Percentiles rank a stretch among this genome's conserved stretches.
Conservation (phyloP, 1,284 basidiomycete genomes). For the Puccinia triticina region DNA sequence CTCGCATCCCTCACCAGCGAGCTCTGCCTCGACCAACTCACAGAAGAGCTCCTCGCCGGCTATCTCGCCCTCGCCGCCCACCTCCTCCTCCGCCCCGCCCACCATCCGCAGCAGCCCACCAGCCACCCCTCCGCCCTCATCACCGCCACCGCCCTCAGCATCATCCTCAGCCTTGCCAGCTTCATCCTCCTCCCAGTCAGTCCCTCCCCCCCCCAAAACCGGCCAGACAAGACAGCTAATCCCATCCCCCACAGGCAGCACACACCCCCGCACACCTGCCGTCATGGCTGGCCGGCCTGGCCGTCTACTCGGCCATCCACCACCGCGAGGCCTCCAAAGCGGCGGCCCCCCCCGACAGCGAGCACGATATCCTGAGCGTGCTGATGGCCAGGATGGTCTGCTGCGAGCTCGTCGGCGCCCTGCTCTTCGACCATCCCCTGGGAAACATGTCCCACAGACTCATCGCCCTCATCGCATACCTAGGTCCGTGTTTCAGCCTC, state of each 20-base stretch:
- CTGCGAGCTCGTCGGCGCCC: not conserved
- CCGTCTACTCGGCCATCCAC: not conserved
- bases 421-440: not conserved
- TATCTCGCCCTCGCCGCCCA: not conserved
- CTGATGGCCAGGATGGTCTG: not conserved
- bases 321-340: not conserved
- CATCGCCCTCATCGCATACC: not conserved
- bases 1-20: not conserved
- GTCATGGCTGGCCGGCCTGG: not conserved
- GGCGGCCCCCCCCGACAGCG: not conserved
- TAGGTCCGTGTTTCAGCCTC: not conserved
- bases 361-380: not conserved
- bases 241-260: too few relatives aligned
- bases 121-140: not conserved
- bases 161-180: not conserved
- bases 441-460: not conserved
- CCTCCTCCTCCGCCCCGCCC: not conserved
- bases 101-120: not conserved
- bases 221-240: too few relatives aligned
- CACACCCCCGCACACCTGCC: not conserved
- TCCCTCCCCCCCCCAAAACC: not conserved
- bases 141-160: not conserved
- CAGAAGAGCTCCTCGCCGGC: not conserved
- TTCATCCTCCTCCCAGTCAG: not conserved
- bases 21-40: too few relatives aligned